Base-by-base conservation (phyloP, 2,329 filamentous ascomycete species). In the Stenocarpella maydis region DNA sequence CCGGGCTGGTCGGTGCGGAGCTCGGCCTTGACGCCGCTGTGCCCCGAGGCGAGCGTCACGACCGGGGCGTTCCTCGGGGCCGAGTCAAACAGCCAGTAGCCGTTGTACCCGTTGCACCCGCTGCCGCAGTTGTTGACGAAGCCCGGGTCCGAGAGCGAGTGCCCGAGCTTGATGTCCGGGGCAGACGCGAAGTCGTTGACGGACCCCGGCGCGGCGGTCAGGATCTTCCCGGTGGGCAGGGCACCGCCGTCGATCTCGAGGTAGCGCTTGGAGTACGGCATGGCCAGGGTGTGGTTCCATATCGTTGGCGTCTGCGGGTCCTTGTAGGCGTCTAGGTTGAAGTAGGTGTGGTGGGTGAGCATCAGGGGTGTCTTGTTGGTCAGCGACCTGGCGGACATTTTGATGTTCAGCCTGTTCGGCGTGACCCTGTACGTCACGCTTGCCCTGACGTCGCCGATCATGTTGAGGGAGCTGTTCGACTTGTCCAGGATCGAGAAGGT, bases 71-170 rank as follows among this genome's bases (percentile, higher is more conserved):
- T 75, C 24, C 76, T 72, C 10, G 81, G 79, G 39, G 78, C 79
- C 39, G 79, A 77, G 8, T 85, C 83, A 43, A 85, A 80, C 58
- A 85, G 75, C 76, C 80, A 85, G 75, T 83, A 84, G 4, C 88
- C 89, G 76, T 95, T 93, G 80, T 94, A 93, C 19, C 92, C 92
- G 26, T 87, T 88, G 81, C 92, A 95, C 52, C 90, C 90, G 34
- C 78, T 81, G 52, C 82, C 82, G 78, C 92, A 94, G 76, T 92
- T 89, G 24, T 88, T 89, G 1, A 82, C 74, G 64, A 91, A 87
- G 15, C 82, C 84, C 1, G 87, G 82, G 58, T 86, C 80, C 64
- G 82, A 78, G 49, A 87, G 81, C 71, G 91, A 87, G 72, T 88
- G 84, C 39, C 92, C 91, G 41, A 94, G 80, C 61, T 87, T 81